Conservation (phyloP, 306 rosid genomes). For the Cercis canadensis region DNA sequence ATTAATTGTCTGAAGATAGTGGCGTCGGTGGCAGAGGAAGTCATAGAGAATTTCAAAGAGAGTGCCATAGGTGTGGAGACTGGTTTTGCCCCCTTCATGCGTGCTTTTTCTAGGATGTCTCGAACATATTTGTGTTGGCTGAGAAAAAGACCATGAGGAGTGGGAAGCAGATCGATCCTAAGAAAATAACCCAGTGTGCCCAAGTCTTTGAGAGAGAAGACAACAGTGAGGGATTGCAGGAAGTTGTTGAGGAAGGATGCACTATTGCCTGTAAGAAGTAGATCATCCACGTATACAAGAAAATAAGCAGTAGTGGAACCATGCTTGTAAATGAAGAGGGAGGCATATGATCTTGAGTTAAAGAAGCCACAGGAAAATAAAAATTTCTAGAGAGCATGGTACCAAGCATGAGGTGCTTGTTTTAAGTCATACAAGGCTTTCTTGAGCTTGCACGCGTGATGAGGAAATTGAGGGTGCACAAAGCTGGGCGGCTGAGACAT, state of each 20-base stretch:
- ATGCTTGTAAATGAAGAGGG: not conserved
- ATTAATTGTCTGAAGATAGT: too few species aligned
- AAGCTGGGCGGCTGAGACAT: not conserved
- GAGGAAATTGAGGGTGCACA: not conserved
- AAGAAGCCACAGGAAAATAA: not conserved
- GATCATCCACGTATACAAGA: not conserved
- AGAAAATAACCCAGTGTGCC: not conserved
- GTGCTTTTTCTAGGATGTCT: not conserved
- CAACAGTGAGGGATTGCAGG: not conserved
- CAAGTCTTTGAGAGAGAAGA: not conserved
- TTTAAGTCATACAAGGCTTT: not conserved
- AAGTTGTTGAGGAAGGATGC: too few species aligned
- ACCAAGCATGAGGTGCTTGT: not conserved
- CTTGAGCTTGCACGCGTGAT: not conserved
- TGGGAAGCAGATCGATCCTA: not conserved
- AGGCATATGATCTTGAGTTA: not conserved
- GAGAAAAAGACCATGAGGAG: not conserved
- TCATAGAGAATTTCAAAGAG: too few species aligned
- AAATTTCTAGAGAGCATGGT: not conserved
- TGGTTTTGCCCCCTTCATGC: too few species aligned
- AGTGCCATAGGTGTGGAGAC: too few species aligned
- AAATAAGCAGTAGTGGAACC: not conserved
- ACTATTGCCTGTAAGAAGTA: not conserved
- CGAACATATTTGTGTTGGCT: not conserved
- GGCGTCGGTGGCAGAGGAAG: too few species aligned